Evolutionary conservation across 2,329 filamentous ascomycete species (phyloP), one percentile per base, ranked within the genome.

Genomic region (Colletotrichum euphorbiae): DNA sequence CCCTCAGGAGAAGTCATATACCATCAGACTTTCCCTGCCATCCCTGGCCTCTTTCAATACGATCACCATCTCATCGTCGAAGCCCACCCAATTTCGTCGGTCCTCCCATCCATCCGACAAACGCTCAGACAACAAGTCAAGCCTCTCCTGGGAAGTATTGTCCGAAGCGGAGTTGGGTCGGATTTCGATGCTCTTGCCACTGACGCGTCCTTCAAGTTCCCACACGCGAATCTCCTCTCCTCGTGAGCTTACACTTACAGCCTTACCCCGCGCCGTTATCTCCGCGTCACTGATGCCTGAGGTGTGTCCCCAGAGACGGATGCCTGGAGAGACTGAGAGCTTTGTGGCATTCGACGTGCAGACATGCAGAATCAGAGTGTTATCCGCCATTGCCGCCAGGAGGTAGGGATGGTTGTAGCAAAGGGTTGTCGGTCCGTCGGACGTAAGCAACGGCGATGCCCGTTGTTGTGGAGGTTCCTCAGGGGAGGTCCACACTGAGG

Each of bases 11-110:
- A 98, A 98, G 78, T 97, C 93, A 76, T 97, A 97, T 48, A 96
- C 89, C 75, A 94, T 86, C 70, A 97, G 78, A 69, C 91, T 89
- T 75, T 95, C 92, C 43, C 86, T 85, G 1, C 92, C 92, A 28
- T 87, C 82, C 28, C 81, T 78, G 71, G 88, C 87, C 79, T 95
- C 92, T 71, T 92, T 90, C 57, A 97, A 82, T 46, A 97, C 89
- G 69, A 97, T 90, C n/a, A 97, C 92, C 80, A 93, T 93, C 78
- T 97, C 93, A 48, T 97, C 93, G 74, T 97, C 93, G 74, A 97
- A 97, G 0, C 93, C 93, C 8, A 97, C 89, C 88, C 91, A 95
- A 58, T 86, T 86, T 67, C 83, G 80, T 55, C 80, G 77, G 66
- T 84, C 83, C 40, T 86, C 81, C 77, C 80, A 81, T 43, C 76